Base-by-base conservation (phyloP, 306 rosid species). In the Nissolia schottii region DNA sequence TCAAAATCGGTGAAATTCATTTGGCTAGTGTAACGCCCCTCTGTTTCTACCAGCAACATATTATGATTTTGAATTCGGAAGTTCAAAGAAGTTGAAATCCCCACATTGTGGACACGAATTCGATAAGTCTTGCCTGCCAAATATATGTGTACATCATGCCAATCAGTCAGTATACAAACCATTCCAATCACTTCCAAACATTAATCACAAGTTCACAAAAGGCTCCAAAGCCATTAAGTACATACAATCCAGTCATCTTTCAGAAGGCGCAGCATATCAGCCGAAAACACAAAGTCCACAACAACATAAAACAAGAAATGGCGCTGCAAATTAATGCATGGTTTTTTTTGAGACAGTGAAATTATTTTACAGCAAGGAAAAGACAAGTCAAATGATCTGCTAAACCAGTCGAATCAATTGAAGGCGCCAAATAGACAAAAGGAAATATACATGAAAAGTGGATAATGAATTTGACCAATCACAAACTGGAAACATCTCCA, bases 1-100 rank as follows among this genome's bases (percentile, higher is more conserved):
- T 93, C 98, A 48, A 93, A 83, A 64, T 77, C 62, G 2, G 94
- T 78, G 68, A 50, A 89, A 77, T 93, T 91, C 75, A 82, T 74
- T 77, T 89, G 96, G 45, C 22, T 19, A 9, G 97, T 85, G 74
- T 93, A 93, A 63, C 55, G 23, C 0, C 97, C 98, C 82, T 93
- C 96, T 12, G 94, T 85, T 70, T 93, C 98, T 15, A 70, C 98
- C 51, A 93, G 80, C 57, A 86, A 71, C 32, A 93, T 63, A 77
- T 80, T 86, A 38, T 93, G 98, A 70, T 40, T 87, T 80, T 93
- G 97, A 77, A 91, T 87, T 81, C 98, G 89, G 10, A 93, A 93
- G 82, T 91, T 93, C 83, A 93, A 61, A 82, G 85, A 71, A 32
- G 97, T 93, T 45, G 93, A 93, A 63, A 87, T 70, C 76, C 98